Conservation (phyloP, 2,329 filamentous ascomycete species). For the Magnaporthiopsis rhizophila region DNA sequence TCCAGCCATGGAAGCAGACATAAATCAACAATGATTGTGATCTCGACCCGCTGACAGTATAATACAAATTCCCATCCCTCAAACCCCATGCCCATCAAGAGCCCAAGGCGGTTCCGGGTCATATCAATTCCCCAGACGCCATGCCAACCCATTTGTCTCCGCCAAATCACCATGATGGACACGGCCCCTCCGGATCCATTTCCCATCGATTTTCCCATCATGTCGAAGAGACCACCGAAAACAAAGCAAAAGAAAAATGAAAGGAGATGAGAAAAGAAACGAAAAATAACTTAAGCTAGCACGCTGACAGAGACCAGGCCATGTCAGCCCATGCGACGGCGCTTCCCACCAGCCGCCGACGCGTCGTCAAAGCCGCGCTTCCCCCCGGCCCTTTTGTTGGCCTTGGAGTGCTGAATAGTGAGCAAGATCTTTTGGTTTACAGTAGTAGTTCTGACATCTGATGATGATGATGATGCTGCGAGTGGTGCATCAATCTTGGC, state of each 20-base stretch:
- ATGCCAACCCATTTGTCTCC: neutral
- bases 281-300: neutral
- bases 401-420: slow-evolving; percentile 12
- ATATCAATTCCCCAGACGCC: neutral
- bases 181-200: neutral
- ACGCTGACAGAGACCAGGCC: neutral
- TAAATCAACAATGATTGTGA: neutral
- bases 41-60: neutral
- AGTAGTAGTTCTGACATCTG: neutral
- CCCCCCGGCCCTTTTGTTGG: slow-evolving; percentile 13
- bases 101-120: neutral
- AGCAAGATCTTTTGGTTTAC: slow-evolving; percentile 13
- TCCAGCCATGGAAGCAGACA: neutral
- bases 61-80: neutral
- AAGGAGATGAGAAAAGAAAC: neutral
- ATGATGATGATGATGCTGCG: neutral
- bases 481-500: slow-evolving; percentile 13
- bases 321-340: neutral
- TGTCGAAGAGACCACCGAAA: neutral
- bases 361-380: neutral
- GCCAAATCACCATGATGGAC: neutral
- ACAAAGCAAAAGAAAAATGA: neutral
- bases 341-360: neutral
- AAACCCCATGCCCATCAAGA: neutral
- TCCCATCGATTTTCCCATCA: neutral